phyloP scores from a whole-genome alignment of 176 grass and related monocot species.

The Hordeum marinum region DNA sequence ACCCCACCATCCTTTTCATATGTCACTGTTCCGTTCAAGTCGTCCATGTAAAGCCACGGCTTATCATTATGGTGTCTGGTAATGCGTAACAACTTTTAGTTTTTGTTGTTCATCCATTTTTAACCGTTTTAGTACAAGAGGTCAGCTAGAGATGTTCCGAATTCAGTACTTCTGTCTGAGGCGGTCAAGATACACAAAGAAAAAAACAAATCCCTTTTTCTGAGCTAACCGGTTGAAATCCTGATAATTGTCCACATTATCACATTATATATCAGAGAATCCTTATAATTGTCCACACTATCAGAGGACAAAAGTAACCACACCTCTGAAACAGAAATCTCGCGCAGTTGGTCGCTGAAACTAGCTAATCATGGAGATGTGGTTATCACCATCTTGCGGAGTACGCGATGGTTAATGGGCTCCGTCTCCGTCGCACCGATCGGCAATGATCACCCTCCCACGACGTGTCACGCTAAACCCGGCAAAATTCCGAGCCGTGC shows the following conservation, averaged over 20 bases:
- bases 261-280: background rate
- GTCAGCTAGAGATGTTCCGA: no score
- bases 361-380: background rate
- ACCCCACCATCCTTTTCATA: no score
- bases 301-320: background rate
- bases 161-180: no score
- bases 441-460: background rate
- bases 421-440: background rate
- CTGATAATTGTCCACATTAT: no score
- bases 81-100: no score
- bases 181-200: no score
- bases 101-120: no score
- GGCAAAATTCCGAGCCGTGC: background rate
- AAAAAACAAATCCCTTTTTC: no score
- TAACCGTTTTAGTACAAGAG: no score
- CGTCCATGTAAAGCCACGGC: no score
- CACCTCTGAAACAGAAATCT: background rate
- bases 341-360: background rate
- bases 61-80: no score
- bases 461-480: background rate
- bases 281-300: background rate
- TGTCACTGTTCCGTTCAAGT: no score
- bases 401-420: background rate
- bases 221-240: background rate
- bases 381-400: background rate